phyloP scores from a whole-genome alignment of 495 filamentous ascomycete species.

The Diplogelasinospora grovesii region DNA sequence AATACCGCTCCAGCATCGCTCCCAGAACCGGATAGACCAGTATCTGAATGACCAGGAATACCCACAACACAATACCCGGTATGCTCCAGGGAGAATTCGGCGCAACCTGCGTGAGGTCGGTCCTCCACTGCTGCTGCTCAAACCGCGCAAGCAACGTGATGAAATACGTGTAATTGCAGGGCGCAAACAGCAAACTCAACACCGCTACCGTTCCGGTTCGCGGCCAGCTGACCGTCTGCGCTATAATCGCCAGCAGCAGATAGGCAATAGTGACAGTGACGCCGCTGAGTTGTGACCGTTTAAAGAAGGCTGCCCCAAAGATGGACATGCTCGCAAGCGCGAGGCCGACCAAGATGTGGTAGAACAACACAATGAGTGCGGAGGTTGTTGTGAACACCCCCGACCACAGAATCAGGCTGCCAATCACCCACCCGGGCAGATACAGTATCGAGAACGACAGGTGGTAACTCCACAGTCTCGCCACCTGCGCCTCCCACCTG shows the following conservation, averaged over 20 bases:
- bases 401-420: conserved; percentile 51
- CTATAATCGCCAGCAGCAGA: conserved; percentile 61
- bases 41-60: conserved; percentile 67
- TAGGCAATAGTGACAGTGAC: conserved; percentile 58
- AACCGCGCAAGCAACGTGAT: conserved; percentile 61
- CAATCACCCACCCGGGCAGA: conserved; percentile 61
- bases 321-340: conserved; percentile 63
- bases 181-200: conserved; percentile 65
- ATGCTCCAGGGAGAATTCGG: conserved; percentile 56
- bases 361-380: conserved; percentile 53
- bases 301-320: conserved; percentile 67
- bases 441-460: conserved; percentile 64
- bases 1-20: conserved; percentile 60
- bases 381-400: conserved; percentile 59
- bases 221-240: conserved; percentile 55
- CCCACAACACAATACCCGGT: conserved; percentile 59
- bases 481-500: conserved; percentile 61
- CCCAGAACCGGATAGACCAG: conserved; percentile 65
- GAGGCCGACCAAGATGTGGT: conserved; percentile 56
- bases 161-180: conserved; percentile 72
- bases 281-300: conserved; percentile 67
- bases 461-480: conserved; percentile 60
- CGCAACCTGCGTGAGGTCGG: conserved; percentile 49
- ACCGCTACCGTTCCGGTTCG: conserved; percentile 52
- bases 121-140: conserved; percentile 48